Conservation (phyloP, 805 yeast genomes). For the Candida qinlingensis region DNA sequence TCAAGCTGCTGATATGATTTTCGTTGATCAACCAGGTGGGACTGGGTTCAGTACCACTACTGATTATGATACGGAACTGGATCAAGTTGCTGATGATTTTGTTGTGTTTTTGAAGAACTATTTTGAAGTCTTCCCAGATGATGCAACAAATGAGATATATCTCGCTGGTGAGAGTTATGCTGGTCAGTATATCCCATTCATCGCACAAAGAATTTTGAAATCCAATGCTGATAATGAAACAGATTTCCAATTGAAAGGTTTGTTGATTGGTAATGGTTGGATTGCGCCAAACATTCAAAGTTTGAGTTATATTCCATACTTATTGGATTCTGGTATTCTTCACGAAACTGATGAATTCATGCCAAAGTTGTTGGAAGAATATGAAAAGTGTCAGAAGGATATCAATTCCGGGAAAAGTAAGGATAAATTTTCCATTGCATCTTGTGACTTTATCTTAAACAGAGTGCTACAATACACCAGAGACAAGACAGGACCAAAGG, state of each 20-base stretch:
- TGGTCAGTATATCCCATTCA: slow-evolving; percentile 92
- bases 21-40: slow-evolving; percentile 92
- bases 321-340: slow-evolving; percentile 54
- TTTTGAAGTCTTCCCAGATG: slow-evolving; percentile 69
- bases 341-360: slow-evolving; percentile 34
- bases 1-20: slow-evolving; percentile 69
- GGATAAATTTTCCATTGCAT: slow-evolving; percentile 26
- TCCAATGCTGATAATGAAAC: slow-evolving; percentile 31
- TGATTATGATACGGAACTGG: slow-evolving; percentile 48
- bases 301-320: slow-evolving; percentile 70
- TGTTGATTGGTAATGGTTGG: slow-evolving; percentile 92
- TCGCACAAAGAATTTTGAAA: slow-evolving; percentile 57
- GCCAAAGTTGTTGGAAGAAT: slow-evolving; percentile 39
- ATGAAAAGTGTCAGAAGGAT: slow-evolving; percentile 55
- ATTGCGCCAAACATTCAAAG: slow-evolving; percentile 84
- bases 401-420: slow-evolving; percentile 29
- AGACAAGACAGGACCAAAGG: slow-evolving; percentile 26
- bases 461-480: slow-evolving; percentile 26
- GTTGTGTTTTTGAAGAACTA: slow-evolving; percentile 60
- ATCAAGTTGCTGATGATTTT: slow-evolving; percentile 57
- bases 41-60: slow-evolving; percentile 79
- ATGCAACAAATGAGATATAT: slow-evolving; percentile 54
- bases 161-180: slow-evolving; percentile 96
- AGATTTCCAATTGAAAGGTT: slow-evolving; percentile 48
- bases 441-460: slow-evolving; percentile 41